Base-by-base conservation (phyloP, 805 yeast species). In the Kodamaea fukazawae region DNA sequence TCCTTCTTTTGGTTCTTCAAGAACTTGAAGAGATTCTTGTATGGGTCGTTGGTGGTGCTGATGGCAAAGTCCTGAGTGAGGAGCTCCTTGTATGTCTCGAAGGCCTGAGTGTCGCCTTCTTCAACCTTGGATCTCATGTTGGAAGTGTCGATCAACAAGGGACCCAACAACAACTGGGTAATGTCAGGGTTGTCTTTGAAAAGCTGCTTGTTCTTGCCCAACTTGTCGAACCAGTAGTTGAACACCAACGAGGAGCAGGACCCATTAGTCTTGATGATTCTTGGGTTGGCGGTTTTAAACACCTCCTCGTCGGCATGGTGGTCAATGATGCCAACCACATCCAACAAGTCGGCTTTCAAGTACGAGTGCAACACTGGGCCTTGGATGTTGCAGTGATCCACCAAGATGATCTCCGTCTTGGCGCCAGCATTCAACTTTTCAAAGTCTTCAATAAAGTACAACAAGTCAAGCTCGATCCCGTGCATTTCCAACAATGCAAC, bases 171-270 rank as follows among this genome's bases (percentile, higher is more conserved):
- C 10, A 87, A 61, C 22, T 63, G 60, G 1, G 75, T 63, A 6
- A 75, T 53, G 14, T 71, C 76, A 1, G 38, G 27, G 14, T 54
- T 45, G 9, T 48, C 42, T 20, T 44, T 45, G 27, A 62, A 45
- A 4, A 46, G 13, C 1, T 46, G 33, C 7, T 47, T 35, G 2
- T 44, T 46, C 4, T 35, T 46, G 14, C 34, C 48, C 40, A 51
- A 44, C 36, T 56, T 47, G 8, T 49, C 50, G 46, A 60, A 55
- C 80, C 85, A 86, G 49, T 81, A 76, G 34, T 76, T 73, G 47
- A 84, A 73, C 2, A 91, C 86, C 36, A 89, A 65, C 11, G 87
- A 73, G 4, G 88, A 75, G 58, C 96, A 89, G 44, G 96, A 86
- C 0, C 97, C 98, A 34, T 77, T 64, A 2, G 70, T 62, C 32